Percentiles rank a stretch among this genome's conserved stretches.
phyloP scores from a whole-genome alignment of 495 filamentous ascomycete species.

The Tetracladium setigerum region DNA sequence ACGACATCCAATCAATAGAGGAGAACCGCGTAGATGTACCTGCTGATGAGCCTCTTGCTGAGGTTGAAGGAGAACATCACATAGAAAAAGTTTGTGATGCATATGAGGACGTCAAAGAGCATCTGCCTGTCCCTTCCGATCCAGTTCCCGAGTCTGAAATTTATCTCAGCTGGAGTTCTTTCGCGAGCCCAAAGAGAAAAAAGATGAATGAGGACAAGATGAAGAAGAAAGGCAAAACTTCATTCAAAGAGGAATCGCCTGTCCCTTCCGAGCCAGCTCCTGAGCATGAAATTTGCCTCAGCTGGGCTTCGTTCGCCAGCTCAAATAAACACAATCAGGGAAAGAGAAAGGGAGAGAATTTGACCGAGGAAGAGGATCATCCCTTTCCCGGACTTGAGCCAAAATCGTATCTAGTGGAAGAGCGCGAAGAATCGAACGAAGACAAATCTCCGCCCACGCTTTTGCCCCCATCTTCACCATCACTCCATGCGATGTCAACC shows the following conservation, averaged over 20 bases:
- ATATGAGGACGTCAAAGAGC: background rate
- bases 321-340: constrained; percentile 1
- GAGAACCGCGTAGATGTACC: background rate
- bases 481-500: no score
- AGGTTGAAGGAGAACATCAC: background rate
- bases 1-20: background rate
- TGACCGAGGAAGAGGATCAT: background rate
- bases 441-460: no score
- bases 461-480: no score
- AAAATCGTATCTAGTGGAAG: background rate
- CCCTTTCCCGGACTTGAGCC: background rate
- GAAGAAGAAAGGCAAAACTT: background rate
- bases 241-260: background rate
- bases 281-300: background rate
- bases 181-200: no score
- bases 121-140: background rate
- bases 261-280: background rate
- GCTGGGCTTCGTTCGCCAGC: background rate
- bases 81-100: background rate
- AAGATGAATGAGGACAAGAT: constrained; percentile 1
- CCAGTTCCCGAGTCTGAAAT: background rate
- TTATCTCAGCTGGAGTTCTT: background rate
- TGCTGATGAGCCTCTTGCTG: background rate
- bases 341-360: background rate
- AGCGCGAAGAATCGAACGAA: background rate